Percentiles rank a stretch among this genome's conserved stretches.
These are phyloP conservation scores for Sugiyamaella lignohabitans DNA, from an alignment of 805 yeast species.

Conservation along the genomic window DNA sequence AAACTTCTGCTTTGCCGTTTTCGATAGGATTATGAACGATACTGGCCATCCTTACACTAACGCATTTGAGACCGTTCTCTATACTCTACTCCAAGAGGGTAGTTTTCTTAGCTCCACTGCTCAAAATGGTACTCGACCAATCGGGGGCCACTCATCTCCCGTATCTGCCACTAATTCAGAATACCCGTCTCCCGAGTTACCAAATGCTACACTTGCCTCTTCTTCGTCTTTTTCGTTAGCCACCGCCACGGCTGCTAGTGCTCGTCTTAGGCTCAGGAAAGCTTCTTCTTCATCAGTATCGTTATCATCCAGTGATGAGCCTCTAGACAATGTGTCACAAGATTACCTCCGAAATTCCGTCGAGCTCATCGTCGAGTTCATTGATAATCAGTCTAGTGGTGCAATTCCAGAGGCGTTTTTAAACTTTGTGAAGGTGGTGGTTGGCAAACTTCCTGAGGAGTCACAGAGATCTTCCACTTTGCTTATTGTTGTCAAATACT, in stretches of 20 bases:
- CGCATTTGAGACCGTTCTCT: constrained; percentile 14
- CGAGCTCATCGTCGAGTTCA: constrained; percentile 11
- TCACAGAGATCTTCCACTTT: constrained; percentile 3
- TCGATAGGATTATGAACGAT: constrained; percentile 17
- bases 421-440: constrained; percentile 13
- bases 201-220: constrained; percentile 5
- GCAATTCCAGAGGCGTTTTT: constrained; percentile 16
- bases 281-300: constrained; percentile 15
- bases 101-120: constrained; percentile 12
- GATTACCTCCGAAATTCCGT: constrained; percentile 13
- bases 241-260: background rate
- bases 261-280: constrained; percentile 5
- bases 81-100: constrained; percentile 20
- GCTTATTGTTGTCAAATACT: constrained; percentile 18
- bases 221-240: background rate
- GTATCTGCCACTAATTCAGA: constrained; percentile 10
- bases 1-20: constrained; percentile 16
- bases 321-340: background rate
- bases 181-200: constrained; percentile 14
- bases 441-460: constrained; percentile 10
- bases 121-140: constrained; percentile 2
- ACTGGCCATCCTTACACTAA: constrained; percentile 12
- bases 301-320: constrained; percentile 14
- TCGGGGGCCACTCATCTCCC: background rate
- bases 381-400: constrained; percentile 17